These are phyloP conservation scores for Tolypocladium guangdongense DNA, from an alignment of 2,329 filamentous ascomycete genomes.

Conservation along the genomic window DNA sequence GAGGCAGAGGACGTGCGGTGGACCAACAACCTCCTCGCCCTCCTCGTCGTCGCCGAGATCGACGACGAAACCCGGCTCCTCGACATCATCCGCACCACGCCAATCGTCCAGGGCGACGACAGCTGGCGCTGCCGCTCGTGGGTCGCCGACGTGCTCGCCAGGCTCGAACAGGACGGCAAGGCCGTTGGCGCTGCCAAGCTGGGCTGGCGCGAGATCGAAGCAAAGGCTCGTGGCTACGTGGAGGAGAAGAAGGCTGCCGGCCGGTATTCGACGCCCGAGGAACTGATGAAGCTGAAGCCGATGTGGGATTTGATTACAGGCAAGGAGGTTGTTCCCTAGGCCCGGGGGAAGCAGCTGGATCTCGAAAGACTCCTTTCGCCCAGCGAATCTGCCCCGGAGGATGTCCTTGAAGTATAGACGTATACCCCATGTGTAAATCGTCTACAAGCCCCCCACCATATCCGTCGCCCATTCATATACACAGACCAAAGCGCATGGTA, in stretches of 20 bases:
- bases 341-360: too few species aligned
- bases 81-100: slow-evolving; percentile 17
- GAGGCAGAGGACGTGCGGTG: slow-evolving; percentile 8
- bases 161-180: slow-evolving; percentile 21
- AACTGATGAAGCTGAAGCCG: slow-evolving; percentile 14
- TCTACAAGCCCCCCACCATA: slow-evolving; percentile 18
- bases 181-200: slow-evolving; percentile 24
- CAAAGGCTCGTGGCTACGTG: slow-evolving; percentile 22
- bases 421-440: not conserved
- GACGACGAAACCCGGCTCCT: slow-evolving; percentile 20
- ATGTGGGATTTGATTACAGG: slow-evolving; percentile 16
- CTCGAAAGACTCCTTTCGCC: not conserved
- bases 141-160: slow-evolving; percentile 22
- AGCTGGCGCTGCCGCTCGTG: slow-evolving; percentile 29
- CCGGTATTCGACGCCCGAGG: slow-evolving; percentile 7
- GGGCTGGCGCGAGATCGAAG: slow-evolving; percentile 26
- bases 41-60: slow-evolving; percentile 28
- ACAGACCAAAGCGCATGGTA: too few species aligned
- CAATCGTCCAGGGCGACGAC: slow-evolving; percentile 21
- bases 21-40: slow-evolving; percentile 21
- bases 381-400: not conserved
- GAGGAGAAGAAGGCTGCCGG: slow-evolving; percentile 16
- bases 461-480: too few species aligned
- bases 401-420: not conserved
- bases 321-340: slow-evolving; percentile 13